Conservation (phyloP, 1,139 yeast genomes). For the Hemisphaericaspora subhashii region DNA sequence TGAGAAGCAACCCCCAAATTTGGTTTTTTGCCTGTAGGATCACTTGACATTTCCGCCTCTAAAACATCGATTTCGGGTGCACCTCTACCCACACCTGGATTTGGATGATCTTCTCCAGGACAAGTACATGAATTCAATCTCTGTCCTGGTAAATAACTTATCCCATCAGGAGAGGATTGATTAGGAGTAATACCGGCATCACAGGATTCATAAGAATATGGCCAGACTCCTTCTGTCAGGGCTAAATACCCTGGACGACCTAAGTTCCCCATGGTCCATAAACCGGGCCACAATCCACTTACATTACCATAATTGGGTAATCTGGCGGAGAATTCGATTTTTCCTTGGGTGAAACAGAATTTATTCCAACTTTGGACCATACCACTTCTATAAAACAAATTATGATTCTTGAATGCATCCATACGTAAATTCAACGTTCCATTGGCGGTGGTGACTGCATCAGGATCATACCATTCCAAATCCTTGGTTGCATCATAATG, state of each 20-base stretch:
- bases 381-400: conserved; percentile 74
- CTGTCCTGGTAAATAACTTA: conserved; percentile 79
- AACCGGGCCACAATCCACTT: conserved; percentile 86
- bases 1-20: conserved; percentile 80
- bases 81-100: conserved; percentile 77
- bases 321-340: conserved; percentile 65
- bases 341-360: conserved; percentile 77
- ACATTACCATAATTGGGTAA: conserved; percentile 70
- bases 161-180: conserved; percentile 80
- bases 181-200: conserved; percentile 89
- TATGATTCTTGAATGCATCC: conserved; percentile 74
- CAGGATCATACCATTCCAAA: conserved; percentile 88
- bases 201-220: conserved; percentile 77
- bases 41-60: conserved; percentile 67
- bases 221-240: conserved; percentile 86
- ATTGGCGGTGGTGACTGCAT: conserved; percentile 66
- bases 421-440: conserved; percentile 67
- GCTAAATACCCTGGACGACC: conserved; percentile 84
- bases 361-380: conserved; percentile 88
- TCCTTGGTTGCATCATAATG: conserved; percentile 81
- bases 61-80: conserved; percentile 87
- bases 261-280: conserved; percentile 85
- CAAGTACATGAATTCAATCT: conserved; percentile 69
- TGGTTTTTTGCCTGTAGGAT: conserved; percentile 26
- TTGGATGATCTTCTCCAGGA: conserved; percentile 76